Evolutionary conservation across 129 eudicot species (phyloP).

Genomic region (Sambucus nigra): DNA sequence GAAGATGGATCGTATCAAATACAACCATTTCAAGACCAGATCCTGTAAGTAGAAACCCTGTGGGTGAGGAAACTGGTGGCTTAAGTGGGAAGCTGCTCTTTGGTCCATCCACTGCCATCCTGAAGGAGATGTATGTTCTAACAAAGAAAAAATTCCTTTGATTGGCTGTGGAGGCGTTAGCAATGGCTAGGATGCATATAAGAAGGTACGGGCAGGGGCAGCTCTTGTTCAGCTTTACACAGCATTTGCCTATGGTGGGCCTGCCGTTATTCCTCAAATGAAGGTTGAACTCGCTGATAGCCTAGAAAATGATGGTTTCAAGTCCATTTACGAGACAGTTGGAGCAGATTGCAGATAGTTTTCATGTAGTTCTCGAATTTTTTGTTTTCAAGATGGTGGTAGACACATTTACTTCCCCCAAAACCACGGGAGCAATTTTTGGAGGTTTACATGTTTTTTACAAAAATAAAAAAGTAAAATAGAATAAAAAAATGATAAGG

Average conservation of each 20-base stretch:
- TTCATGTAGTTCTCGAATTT: constrained; percentile 3
- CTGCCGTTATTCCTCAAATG: constrained; percentile 84
- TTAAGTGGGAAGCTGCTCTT: constrained; percentile 96
- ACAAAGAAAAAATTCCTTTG: constrained; percentile 89
- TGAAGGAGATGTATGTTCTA: constrained; percentile 78
- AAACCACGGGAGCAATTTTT: no score
- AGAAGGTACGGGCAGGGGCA: constrained; percentile 91
- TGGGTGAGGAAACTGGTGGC: constrained; percentile 83
- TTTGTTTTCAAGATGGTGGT: constrained; percentile 13
- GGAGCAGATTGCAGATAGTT: constrained; percentile 80
- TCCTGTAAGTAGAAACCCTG: constrained; percentile 41
- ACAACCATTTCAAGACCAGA: constrained; percentile 92
- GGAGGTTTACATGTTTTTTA: no score
- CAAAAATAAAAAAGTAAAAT: no score
- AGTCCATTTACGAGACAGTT: constrained; percentile 74
- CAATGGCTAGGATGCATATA: constrained; percentile 97
- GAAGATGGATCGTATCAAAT: constrained; percentile 89
- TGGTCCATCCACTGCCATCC: constrained; percentile 54
- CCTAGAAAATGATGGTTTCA: constrained; percentile 81
- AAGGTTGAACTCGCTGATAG: constrained; percentile 94
- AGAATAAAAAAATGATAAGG: no score
- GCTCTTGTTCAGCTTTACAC: constrained; percentile 93
- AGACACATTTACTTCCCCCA: background rate
- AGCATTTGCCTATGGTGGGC: constrained; percentile 91
- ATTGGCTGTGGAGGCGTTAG: constrained; percentile 92